Evolutionary conservation across 352 stramenopile species (phyloP).

Genomic region (Pythium aristosporum): DNA sequence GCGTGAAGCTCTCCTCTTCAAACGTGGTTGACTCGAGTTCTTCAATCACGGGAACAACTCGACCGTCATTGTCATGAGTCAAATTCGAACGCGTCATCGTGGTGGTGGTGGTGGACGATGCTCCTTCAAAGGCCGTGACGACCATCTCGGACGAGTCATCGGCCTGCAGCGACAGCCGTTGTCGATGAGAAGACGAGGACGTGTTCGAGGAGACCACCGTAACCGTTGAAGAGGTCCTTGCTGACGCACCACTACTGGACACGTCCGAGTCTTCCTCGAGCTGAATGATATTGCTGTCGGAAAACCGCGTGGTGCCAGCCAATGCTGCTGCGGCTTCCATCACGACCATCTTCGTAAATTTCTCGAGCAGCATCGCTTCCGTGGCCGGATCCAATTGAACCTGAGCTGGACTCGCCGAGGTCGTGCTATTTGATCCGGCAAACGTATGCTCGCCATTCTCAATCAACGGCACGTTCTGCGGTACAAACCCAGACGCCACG

Average conservation of each 20-base stretch:
- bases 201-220: constrained; percentile 2
- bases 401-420: neutral
- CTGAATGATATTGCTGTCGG: constrained; percentile 22
- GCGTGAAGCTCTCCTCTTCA: neutral
- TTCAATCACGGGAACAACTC: constrained; percentile 24
- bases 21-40: constrained; percentile 13
- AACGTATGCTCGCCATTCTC: constrained; percentile 43
- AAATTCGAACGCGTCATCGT: constrained; percentile 5
- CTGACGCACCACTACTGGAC: constrained; percentile 3
- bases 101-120: neutral
- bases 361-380: constrained; percentile 60
- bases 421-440: neutral
- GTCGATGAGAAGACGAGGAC: neutral
- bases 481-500: constrained; percentile 15
- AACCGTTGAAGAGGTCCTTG: constrained; percentile 12
- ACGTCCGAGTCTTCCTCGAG: constrained; percentile 39
- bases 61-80: constrained; percentile 23
- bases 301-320: constrained; percentile 9
- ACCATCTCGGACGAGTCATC: constrained; percentile 6
- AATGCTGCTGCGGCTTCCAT: constrained; percentile 17
- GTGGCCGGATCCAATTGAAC: constrained; percentile 39
- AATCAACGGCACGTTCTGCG: constrained; percentile 36
- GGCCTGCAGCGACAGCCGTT: constrained; percentile 8
- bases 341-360: constrained; percentile 50
- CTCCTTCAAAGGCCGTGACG: neutral